Evolutionary conservation across 345 rosid species (phyloP), one percentile per base, ranked within the genome.

Genomic region (Sisymbrium altissimum): DNA sequence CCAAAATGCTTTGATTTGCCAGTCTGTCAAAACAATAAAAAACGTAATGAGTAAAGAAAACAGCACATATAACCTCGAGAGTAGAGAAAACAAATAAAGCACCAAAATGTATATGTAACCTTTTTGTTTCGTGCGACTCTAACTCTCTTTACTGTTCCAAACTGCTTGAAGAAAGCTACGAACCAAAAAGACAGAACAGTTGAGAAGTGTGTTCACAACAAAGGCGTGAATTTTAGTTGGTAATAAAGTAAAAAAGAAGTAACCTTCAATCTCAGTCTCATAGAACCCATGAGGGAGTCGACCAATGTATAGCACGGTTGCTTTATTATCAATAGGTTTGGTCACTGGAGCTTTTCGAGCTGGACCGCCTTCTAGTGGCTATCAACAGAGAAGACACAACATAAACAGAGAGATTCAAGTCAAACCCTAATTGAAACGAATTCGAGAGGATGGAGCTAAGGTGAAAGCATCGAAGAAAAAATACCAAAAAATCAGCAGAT

Each of bases 1-100:
- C 98, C 97, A 81, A 81, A 95, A 81, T 95, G 99, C 84, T 85
- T 95, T 0, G 98, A 92, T 64, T 84, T 90, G 67, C 99, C 99
- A 43, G 97, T 92, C 98, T 95, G 86, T 15, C 2, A 71, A 56
- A 73, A 17, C 72, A 76, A 50, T 39, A 32, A 66, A 10, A 57
- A 23, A 30, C 23, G 5, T 6, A 18, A 36, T 54, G 17, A 57
- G 54, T n/a, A n/a, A 39, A 29, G 35, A 52, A 52, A 60, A 8
- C 12, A 75, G 5, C 19, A 32, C 55, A 43, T 12, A 69, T 7
- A 55, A 19, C 7, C 21, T 23, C 21, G 11, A 63, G 45, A 46
- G 29, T 3, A 63, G 9, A 63, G 23, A 3, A 30, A 32, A 54
- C 61, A 13, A 29, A 43, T 7, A 5, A 48, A 56, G 38, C 6